phyloP scores from a whole-genome alignment of 495 filamentous ascomycete genomes.

The Podospora tetraspora region DNA sequence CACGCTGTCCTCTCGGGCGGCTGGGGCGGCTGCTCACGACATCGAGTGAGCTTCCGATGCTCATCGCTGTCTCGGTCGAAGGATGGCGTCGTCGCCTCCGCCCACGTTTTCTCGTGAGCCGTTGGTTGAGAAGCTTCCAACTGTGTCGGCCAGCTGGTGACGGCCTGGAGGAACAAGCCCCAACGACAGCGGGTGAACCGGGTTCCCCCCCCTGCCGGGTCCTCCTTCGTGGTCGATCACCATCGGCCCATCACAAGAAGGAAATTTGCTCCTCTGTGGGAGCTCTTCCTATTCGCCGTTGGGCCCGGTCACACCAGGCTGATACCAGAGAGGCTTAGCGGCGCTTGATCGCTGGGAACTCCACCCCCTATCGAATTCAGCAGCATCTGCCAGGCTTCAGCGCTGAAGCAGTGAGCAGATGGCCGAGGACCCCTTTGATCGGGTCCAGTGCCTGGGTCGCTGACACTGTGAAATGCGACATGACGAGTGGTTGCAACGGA shows the following conservation, averaged over 20 bases:
- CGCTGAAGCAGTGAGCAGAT: background rate
- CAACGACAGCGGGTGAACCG: slow-evolving; percentile 1
- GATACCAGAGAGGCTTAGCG: slow-evolving; percentile 21
- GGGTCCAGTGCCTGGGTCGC: slow-evolving; percentile 17
- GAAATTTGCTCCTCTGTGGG: slow-evolving; percentile 27
- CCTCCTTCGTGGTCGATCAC: slow-evolving; percentile 21
- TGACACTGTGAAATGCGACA: slow-evolving; percentile 2
- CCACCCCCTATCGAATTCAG: slow-evolving; percentile 19
- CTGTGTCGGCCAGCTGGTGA: slow-evolving; percentile 10
- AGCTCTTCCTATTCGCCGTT: slow-evolving; percentile 26
- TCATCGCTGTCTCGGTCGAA: background rate
- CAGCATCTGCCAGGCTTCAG: slow-evolving; percentile 6
- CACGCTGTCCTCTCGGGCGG: background rate
- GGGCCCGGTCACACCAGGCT: slow-evolving; percentile 23
- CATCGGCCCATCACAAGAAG: slow-evolving; percentile 29
- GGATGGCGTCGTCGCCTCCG: background rate
- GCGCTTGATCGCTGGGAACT: slow-evolving; percentile 6
- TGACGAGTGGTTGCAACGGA: slow-evolving; percentile 2
- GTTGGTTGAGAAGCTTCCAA: background rate
- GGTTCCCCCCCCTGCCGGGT: slow-evolving; percentile 2
- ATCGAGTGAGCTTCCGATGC: background rate
- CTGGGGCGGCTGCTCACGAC: background rate
- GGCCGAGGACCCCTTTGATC: slow-evolving; percentile 10
- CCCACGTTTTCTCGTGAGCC: background rate
- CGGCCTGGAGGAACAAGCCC: slow-evolving; percentile 10